These are phyloP conservation scores for Alliaria petiolata DNA, from an alignment of 345 rosid species.

Conservation along the genomic window DNA sequence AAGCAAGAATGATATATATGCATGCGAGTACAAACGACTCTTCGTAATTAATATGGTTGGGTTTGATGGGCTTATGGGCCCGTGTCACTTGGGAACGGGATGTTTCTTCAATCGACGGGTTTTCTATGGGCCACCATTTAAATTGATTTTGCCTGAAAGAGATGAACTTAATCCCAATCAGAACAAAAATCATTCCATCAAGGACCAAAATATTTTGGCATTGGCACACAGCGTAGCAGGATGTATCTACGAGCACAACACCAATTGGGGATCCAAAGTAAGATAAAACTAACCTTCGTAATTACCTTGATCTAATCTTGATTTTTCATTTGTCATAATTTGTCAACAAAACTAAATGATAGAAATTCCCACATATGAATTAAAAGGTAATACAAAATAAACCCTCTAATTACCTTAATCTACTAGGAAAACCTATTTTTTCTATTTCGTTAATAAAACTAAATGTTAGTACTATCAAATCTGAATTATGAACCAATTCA, in stretches of 20 bases:
- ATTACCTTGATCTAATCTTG: no score
- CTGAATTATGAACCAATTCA: no score
- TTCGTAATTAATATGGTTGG: conserved; percentile 47
- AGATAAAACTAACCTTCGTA: neutral
- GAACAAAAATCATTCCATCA: conserved; percentile 28
- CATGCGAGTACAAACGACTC: conserved; percentile 34
- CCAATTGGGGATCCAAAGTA: conserved; percentile 66
- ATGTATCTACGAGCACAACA: conserved; percentile 47
- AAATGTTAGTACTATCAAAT: no score
- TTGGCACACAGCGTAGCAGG: conserved; percentile 53
- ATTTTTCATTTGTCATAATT: no score
- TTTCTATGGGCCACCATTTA: conserved; percentile 48
- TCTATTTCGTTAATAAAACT: no score
- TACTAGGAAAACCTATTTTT: no score
- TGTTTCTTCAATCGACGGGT: conserved; percentile 59
- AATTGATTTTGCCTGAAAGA: conserved; percentile 27
- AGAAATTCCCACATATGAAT: no score
- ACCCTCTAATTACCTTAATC: no score
- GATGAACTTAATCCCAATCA: conserved; percentile 33
- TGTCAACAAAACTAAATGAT: no score
- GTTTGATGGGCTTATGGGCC: conserved; percentile 47
- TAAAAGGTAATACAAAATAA: no score
- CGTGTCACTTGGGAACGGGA: conserved; percentile 52
- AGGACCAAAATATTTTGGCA: conserved; percentile 17
- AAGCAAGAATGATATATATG: conserved; percentile 55